phyloP scores from a whole-genome alignment of 129 eudicot species.

The Tanacetum coccineum region DNA sequence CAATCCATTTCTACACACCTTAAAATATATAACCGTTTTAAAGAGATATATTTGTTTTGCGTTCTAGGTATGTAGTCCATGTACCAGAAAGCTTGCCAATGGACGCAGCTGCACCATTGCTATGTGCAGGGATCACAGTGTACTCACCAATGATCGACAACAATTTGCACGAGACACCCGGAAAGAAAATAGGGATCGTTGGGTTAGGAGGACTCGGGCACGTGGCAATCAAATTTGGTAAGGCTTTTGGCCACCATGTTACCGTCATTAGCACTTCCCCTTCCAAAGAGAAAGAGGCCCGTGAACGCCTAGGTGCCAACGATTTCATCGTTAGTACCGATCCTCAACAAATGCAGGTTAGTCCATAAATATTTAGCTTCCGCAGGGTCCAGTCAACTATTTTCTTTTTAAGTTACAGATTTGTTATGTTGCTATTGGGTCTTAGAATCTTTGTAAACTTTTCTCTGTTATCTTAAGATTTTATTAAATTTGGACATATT shows the following conservation, averaged over 20 bases:
- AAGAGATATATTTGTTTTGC: background rate
- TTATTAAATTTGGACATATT: too few species aligned
- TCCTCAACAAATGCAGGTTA: slow-evolving; percentile 69
- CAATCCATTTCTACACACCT: background rate
- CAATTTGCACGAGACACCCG: slow-evolving; percentile 34
- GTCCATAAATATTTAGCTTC: background rate
- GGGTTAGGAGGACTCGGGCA: slow-evolving; percentile 93
- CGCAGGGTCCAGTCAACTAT: background rate
- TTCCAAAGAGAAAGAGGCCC: slow-evolving; percentile 70
- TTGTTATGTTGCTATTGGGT: background rate
- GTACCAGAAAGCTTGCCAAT: slow-evolving; percentile 69
- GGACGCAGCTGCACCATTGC: slow-evolving; percentile 79
- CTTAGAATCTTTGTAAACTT: background rate
- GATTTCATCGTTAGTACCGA: slow-evolving; percentile 72
- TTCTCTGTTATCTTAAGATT: too few species aligned
- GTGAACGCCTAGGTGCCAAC: slow-evolving; percentile 57
- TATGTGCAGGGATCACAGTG: slow-evolving; percentile 95
- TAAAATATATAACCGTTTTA: background rate
- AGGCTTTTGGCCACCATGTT: slow-evolving; percentile 90
- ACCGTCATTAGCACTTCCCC: slow-evolving; percentile 89
- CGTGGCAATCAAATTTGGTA: slow-evolving; percentile 78
- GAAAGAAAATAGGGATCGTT: slow-evolving; percentile 60
- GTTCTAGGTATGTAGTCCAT: slow-evolving; percentile 54
- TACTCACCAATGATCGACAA: slow-evolving; percentile 52
- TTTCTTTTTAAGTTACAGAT: background rate